Base-by-base conservation (phyloP, 768 basidiomycete species). In the Leccinum longicurvipes region DNA sequence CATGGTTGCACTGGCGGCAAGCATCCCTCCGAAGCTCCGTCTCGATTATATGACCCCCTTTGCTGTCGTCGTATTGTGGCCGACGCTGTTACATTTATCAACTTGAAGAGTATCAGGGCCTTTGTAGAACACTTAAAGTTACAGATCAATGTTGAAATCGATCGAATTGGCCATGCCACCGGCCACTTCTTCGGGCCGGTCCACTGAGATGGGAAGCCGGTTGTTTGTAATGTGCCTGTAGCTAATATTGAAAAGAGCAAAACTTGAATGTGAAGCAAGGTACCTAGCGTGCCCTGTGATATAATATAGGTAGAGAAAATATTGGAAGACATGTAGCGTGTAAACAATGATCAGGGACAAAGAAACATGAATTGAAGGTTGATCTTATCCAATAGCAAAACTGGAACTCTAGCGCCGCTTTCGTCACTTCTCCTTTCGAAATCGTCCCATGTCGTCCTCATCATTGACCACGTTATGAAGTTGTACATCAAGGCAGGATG, bases 201-300 rank as follows among this genome's bases (percentile, higher is more conserved):
- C n/a, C n/a, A n/a, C n/a, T n/a, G n/a, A n/a, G n/a, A n/a, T n/a
- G n/a, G n/a, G n/a, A n/a, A n/a, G n/a, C n/a, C 36, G 50, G 17
- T 23, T 24, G 10, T 36, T 21, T 11, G 31, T 61, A 50, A 28
- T 19, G 31, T 53, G 53, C 48, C 54, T 61, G 51, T 60, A 61
- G 39, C n/a, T 19, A 41, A 23, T 17, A 29, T 14, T 14, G 36
- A 39, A 42, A 28, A 39, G 29, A 17, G 0, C 24, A 32, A 6
- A n/a, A 12, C 19, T 14, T 12, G 11, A 11, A 8, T 11, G 21
- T 4, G 3, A n/a, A 21, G 9, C 56, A 34, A 53, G 46, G 1
- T 29, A 62, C n/a, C 36, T 39, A 39, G 7, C 8, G 10, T 39
- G 36, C n/a, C 6, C 25, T 27, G 27, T 23, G 14, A 47, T 19